Evolutionary conservation across 768 basidiomycete genomes (phyloP), one percentile per base, ranked within the genome.

Genomic region (Chiua virens): DNA sequence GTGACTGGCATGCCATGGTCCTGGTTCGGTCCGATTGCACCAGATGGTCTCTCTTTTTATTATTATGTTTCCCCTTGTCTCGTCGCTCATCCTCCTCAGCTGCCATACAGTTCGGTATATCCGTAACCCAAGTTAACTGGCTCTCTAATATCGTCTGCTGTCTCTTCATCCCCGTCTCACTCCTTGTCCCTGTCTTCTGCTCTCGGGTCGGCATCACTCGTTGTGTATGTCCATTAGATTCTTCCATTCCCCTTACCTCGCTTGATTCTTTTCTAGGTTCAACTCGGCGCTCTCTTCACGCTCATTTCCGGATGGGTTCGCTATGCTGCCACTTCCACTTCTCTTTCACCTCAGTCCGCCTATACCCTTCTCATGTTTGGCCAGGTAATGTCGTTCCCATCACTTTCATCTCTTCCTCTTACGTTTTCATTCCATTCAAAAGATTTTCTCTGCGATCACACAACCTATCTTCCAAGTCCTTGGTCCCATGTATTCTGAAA

Each of bases 21-120:
- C 4, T 93, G 89, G 89, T 93, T 92, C 60, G 89, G 90, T 4
- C 87, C 91, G 4, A 92, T 94, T 47, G 74, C 90, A 0, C 83
- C 82, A 37, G 65, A 83, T 58, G 74, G 89, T 90, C 42, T 8
- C 5, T 75, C 53, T 27, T 15, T 9, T 20, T n/a, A 1, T 15
- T 21, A 3, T 4, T 15, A 1, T 27, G 17, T 15, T 15, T 6
- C 21, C 8, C 6, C 27, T 23, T 3, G 3, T 8, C 10, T 49
- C 4, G 15, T 18, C 11, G 28, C 37, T 8, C 17, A 20, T 18
- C 6, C 13, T 23, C 20, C 37, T 34, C 38, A 90, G 87, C 79
- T 58, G 77, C 80, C 11, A 57, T 60, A 4, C 82, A 87, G 34
- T 90, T 91, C 57, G 70, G 73, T n/a, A 81, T 91, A 54, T 79